Percentiles rank a stretch among this genome's conserved stretches.
Evolutionary conservation across 768 basidiomycete species (phyloP).

Genomic region (Ramaria rubella): DNA sequence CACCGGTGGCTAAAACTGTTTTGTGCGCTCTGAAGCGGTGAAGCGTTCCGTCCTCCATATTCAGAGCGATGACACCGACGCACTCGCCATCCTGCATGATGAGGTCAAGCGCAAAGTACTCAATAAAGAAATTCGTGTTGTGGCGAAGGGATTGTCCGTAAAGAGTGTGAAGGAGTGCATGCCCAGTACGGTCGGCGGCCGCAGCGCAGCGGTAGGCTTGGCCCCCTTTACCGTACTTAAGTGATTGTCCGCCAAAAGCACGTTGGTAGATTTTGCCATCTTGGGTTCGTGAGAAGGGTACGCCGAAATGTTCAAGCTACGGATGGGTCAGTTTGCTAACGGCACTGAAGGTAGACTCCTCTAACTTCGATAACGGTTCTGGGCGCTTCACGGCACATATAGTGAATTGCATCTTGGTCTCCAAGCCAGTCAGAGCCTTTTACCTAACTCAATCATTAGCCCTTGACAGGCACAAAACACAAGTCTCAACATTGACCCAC

Average conservation of each 20-base stretch:
- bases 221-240: conserved; percentile 96
- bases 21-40: conserved; percentile 98
- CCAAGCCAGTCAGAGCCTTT: conserved; percentile 99
- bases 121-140: conserved; percentile 99
- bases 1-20: conserved; percentile 96
- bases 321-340: not conserved
- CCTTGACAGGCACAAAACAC: conserved; percentile 2
- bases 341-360: not conserved
- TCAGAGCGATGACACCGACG: conserved; percentile 97
- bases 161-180: conserved; percentile 96
- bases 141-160: conserved; percentile 98
- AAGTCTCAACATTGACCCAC: conserved; percentile 41
- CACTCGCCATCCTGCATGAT: conserved; percentile 99
- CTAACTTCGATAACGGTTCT: conserved; percentile 84
- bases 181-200: conserved; percentile 97
- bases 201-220: conserved; percentile 99
- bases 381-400: conserved; percentile 98
- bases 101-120: conserved; percentile 98
- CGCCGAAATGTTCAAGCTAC: conserved; percentile 96
- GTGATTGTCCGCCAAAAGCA: conserved; percentile 96
- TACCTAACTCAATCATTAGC: conserved; percentile 47
- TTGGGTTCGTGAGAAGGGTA: conserved; percentile 96
- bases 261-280: conserved; percentile 99
- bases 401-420: conserved; percentile 99
- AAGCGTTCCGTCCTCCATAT: conserved; percentile 99